A percentile compares a stretch with the other conserved stretches of the same genome.
Evolutionary conservation across 768 basidiomycete genomes (phyloP).

Genomic region (Lactifluus piperatus): DNA sequence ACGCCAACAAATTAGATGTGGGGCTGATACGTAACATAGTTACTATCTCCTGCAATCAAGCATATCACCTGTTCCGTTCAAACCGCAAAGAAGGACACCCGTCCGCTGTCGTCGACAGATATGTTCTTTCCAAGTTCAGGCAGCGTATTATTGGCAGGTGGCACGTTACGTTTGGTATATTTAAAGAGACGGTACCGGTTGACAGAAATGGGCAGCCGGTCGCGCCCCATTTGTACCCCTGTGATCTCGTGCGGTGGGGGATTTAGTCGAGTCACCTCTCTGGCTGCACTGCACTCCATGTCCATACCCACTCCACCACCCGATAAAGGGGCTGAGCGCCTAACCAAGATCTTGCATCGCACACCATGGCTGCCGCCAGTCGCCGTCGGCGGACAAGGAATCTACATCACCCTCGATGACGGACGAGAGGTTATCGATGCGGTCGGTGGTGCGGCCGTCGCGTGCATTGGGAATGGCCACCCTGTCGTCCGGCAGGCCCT

Average conservation of each 20-base stretch:
- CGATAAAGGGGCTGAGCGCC: not conserved
- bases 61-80: not conserved
- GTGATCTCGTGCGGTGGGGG: too few species aligned
- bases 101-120: not conserved
- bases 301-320: not conserved
- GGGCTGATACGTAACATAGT: not conserved
- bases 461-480: conserved; percentile 67
- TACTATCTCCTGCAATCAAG: not conserved
- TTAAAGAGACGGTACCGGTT: too few species aligned
- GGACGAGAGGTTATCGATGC: conserved; percentile 67
- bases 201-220: too few species aligned
- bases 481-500: conserved; percentile 64
- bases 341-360: conserved; percentile 31
- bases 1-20: too few species aligned
- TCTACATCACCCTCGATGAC: conserved; percentile 63
- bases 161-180: too few species aligned
- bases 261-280: not conserved
- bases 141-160: too few species aligned
- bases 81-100: not conserved
- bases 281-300: not conserved
- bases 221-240: too few species aligned
- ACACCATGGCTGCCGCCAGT: conserved; percentile 70
- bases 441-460: conserved; percentile 80
- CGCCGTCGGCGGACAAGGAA: conserved; percentile 55
- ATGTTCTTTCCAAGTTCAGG: too few species aligned